A percentile compares a stretch with the other conserved stretches of the same genome.
Evolutionary conservation across 2,329 filamentous ascomycete species (phyloP).

Genomic region (Colletotrichum sp.): DNA sequence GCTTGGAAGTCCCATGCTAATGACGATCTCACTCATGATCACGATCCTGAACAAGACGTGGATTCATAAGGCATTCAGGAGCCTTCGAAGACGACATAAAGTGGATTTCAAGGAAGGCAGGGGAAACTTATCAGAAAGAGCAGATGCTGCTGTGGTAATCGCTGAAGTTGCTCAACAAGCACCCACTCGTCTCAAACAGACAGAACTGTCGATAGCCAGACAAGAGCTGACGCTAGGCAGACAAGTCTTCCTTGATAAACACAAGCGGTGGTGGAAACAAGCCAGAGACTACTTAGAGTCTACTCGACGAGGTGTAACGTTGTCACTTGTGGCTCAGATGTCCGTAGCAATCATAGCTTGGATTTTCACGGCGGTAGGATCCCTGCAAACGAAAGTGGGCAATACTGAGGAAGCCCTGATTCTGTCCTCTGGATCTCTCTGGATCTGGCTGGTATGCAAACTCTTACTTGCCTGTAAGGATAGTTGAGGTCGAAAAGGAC

Average conservation of each 20-base stretch:
- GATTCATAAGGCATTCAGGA: neutral
- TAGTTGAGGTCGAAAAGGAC: too few species aligned
- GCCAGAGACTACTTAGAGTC: rapidly evolving
- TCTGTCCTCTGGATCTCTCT: neutral
- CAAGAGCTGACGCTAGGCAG: too few species aligned
- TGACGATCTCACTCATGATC: rapidly evolving
- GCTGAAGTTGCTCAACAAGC: neutral
- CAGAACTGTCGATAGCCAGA: too few species aligned
- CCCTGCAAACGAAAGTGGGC: neutral
- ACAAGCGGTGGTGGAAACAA: neutral
- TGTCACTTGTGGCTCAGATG: rapidly evolving
- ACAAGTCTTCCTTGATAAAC: too few species aligned
- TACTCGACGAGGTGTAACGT: rapidly evolving
- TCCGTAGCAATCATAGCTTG: neutral
- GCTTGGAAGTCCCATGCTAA: neutral
- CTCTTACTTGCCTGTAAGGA: too few species aligned
- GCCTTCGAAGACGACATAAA: rapidly evolving
- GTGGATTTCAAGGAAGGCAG: too few species aligned
- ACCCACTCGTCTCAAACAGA: too few species aligned
- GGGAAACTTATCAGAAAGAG: neutral
- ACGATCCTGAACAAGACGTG: neutral
- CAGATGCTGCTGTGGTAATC: rapidly evolving
- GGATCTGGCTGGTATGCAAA: neutral
- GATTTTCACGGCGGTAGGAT: neutral
- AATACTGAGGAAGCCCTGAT: rapidly evolving